Conservation (phyloP, 108 stramenopile species). For the Stephanodiscus minutulus region DNA sequence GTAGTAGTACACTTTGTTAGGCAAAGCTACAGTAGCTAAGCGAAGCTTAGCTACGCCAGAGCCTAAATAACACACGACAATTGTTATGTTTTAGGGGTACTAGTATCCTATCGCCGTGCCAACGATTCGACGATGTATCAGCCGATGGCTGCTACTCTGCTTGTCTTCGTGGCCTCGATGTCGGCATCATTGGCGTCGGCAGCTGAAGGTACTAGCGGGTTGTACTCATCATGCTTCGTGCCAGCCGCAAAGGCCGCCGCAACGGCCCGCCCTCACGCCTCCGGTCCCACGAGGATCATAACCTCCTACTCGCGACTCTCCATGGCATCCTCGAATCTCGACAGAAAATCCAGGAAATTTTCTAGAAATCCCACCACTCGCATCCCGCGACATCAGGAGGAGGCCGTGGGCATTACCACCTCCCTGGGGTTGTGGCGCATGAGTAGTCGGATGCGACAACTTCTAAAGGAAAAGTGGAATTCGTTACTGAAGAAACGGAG, state of each 20-base stretch:
- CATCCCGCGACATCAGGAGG: conserved; percentile 11
- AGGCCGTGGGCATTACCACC: conserved; percentile 31
- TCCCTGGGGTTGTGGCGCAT: conserved; percentile 30
- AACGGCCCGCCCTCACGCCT: not conserved
- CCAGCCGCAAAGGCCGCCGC: not conserved
- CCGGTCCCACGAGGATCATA: not conserved
- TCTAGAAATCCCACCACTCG: not conserved
- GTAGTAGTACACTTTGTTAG: no score
- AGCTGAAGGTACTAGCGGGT: not conserved
- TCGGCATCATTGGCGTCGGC: not conserved
- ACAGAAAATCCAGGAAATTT: not conserved
- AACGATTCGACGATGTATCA: no score
- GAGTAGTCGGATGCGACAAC: not conserved
- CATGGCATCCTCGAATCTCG: not conserved
- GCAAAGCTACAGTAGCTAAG: no score
- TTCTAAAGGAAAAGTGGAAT: conserved; percentile 8
- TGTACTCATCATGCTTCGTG: not conserved
- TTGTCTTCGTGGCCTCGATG: not conserved
- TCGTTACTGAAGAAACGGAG: conserved; percentile 3
- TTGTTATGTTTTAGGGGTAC: no score
- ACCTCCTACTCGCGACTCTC: not conserved
- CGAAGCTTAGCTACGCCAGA: no score
- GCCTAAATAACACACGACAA: no score
- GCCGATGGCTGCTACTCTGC: not conserved
- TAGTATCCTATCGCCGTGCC: no score